Base-by-base conservation (phyloP, 1,284 basidiomycete genomes). In the Leccinum solheimii region DNA sequence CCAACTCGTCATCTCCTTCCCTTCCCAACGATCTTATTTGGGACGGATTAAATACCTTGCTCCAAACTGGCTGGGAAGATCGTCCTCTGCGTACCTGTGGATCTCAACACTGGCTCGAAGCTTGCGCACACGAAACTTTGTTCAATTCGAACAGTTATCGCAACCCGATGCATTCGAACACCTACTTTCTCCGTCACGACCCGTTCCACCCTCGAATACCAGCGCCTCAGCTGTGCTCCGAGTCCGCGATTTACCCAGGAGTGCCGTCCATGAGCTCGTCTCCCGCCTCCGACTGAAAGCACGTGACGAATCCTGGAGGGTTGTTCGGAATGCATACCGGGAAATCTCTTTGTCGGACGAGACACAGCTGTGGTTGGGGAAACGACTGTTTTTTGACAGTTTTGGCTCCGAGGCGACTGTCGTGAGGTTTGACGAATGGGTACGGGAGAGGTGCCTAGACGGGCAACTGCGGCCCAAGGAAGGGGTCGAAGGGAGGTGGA, bases 251-350 rank as follows among this genome's bases (percentile, higher is more conserved):
- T 71, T 85, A 14, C 75, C 77, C 2, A 63, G 72, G 11, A 74
- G 76, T 57, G 83, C 86, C 9, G 58, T 88, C 2, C 70, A 71
- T 43, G 70, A 68, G 16, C 76, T 86, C 1, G 69, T 87, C 6
- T 77, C 80, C 21, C 69, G 72, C 2, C 68, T 91, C 38, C 80
- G 84, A 21, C 68, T 64, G 5, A 85, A 83, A 71, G 78, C 78
- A 10, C 80, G 85, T 43, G 76, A 78, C n/a, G 79, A 76, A 21
- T 75, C 83, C 2, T 91, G 89, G 89, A 68, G 63, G 1, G 73
- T 88, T n/a, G 66, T 91, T 43, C 82, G 87, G 45, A 77, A 80
- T 49, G 83, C 84, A 1, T 91, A 91, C 71, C 79, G 85, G 49
- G 89, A 91, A 68, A 64, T 91, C 5, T 78, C 79, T 63, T 75